Conservation (phyloP, 192 early-diverging fungal genomes). For the Umbelopsis ramanniana region DNA sequence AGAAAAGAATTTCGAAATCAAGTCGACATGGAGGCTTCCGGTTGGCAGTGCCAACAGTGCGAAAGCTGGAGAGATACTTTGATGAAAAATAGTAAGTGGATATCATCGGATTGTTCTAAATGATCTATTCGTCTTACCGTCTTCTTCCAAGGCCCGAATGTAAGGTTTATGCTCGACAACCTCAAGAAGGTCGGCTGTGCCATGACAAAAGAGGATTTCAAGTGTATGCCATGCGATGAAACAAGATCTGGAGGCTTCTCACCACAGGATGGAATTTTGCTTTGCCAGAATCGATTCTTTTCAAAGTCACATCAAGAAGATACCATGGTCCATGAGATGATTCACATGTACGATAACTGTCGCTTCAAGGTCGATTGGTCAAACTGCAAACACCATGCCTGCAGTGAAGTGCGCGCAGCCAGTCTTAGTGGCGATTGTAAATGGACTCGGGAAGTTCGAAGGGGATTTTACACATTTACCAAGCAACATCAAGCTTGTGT, state of each 20-base stretch:
- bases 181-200: conserved; percentile 70
- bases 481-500: conserved; percentile 90
- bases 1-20: conserved; percentile 34
- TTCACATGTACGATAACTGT: conserved; percentile 82
- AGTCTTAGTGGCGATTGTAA: conserved; percentile 80
- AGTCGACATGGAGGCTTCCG: conserved; percentile 50
- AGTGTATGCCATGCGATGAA: conserved; percentile 82
- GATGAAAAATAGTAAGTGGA: conserved; percentile 61
- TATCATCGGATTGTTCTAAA: neutral
- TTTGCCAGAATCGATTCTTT: conserved; percentile 86
- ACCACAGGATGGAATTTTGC: conserved; percentile 75
- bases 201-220: conserved; percentile 63
- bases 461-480: conserved; percentile 69
- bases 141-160: conserved; percentile 66
- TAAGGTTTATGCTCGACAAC: conserved; percentile 85
- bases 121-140: neutral
- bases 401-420: conserved; percentile 80
- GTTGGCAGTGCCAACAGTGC: conserved; percentile 65
- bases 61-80: conserved; percentile 81
- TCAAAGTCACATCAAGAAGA: conserved; percentile 86
- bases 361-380: conserved; percentile 75
- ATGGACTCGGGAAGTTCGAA: conserved; percentile 68
- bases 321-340: conserved; percentile 93
- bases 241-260: conserved; percentile 88
- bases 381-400: conserved; percentile 79